Percentiles rank a stretch among this genome's conserved stretches.
phyloP scores from a whole-genome alignment of 768 basidiomycete genomes.

The Trametes cinnabarina region DNA sequence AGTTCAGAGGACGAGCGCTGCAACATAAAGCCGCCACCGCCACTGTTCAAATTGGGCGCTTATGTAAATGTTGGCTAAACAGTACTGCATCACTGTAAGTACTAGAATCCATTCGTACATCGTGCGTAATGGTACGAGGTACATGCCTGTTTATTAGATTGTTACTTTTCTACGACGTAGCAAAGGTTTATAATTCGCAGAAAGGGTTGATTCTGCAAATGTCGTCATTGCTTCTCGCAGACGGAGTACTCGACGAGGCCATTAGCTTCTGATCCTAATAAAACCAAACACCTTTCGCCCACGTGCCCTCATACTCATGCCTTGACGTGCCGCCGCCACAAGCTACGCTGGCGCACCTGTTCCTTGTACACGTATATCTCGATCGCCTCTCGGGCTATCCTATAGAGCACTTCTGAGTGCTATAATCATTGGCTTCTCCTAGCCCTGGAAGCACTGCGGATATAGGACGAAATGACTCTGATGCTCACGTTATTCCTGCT shows the following conservation, averaged over 20 bases:
- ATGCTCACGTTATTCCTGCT: conserved; percentile 79
- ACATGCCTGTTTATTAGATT: too few species aligned
- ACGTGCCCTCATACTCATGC: conserved; percentile 8
- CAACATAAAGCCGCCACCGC: too few species aligned
- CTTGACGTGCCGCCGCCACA: conserved; percentile 5
- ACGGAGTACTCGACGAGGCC: conserved; percentile 5
- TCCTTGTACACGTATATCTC: conserved; percentile 19
- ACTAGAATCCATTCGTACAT: too few species aligned
- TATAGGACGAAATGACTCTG: conserved; percentile 58
- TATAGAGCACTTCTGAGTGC: neutral
- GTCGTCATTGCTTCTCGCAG: neutral
- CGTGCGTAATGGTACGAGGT: too few species aligned
- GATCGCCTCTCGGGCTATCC: neutral
- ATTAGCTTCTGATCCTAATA: conserved; percentile 31
- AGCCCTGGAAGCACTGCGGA: neutral
- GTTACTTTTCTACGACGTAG: too few species aligned
- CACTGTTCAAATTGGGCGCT: too few species aligned
- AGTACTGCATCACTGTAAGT: too few species aligned
- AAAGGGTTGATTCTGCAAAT: too few species aligned
- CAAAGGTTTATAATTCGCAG: too few species aligned
- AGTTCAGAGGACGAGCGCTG: too few species aligned
- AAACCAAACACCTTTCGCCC: conserved; percentile 26
- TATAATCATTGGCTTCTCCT: neutral
- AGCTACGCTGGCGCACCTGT: neutral
- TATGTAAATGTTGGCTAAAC: too few species aligned